Evolutionary conservation across 345 rosid genomes (phyloP).

Genomic region (Eutrema heterophyllum): DNA sequence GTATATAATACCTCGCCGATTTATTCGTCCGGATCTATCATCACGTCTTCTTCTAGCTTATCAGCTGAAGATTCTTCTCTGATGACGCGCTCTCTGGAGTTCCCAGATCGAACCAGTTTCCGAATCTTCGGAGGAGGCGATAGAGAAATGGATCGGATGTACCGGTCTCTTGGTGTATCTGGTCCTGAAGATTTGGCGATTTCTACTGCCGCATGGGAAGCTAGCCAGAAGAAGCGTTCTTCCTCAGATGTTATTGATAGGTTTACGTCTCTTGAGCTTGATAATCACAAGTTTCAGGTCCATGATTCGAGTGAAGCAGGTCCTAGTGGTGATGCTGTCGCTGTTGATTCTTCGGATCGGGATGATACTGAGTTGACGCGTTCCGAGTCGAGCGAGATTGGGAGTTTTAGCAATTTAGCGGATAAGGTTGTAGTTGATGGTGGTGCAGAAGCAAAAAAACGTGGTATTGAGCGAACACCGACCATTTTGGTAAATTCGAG

Average conservation of each 20-base stretch:
- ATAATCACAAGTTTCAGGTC: conserved; percentile 25
- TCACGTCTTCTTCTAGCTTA: conserved; percentile 37
- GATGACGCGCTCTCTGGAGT: conserved; percentile 61
- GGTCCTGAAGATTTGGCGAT: conserved; percentile 80
- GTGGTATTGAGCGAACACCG: not conserved
- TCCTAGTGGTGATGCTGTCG: conserved; percentile 23
- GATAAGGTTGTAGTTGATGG: not conserved
- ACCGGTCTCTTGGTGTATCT: conserved; percentile 48
- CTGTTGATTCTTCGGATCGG: conserved; percentile 14
- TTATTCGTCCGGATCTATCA: too few species aligned
- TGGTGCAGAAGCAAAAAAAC: not conserved
- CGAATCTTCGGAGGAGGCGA: conserved; percentile 59
- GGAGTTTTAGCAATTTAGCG: not conserved
- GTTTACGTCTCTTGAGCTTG: conserved; percentile 35
- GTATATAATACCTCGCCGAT: too few species aligned
- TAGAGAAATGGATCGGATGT: conserved; percentile 64
- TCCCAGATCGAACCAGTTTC: conserved; percentile 60
- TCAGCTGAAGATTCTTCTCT: conserved; percentile 46
- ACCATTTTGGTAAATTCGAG: conserved; percentile 11
- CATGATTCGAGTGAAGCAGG: conserved; percentile 24
- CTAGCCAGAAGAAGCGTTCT: conserved; percentile 47
- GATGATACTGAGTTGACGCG: conserved; percentile 35
- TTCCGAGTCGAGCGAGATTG: conserved; percentile 28
- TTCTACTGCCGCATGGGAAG: conserved; percentile 73
- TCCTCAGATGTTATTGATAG: conserved; percentile 51